Evolutionary conservation across 1,139 yeast species (phyloP).

Genomic region (Candida pseudoviswanathii): DNA sequence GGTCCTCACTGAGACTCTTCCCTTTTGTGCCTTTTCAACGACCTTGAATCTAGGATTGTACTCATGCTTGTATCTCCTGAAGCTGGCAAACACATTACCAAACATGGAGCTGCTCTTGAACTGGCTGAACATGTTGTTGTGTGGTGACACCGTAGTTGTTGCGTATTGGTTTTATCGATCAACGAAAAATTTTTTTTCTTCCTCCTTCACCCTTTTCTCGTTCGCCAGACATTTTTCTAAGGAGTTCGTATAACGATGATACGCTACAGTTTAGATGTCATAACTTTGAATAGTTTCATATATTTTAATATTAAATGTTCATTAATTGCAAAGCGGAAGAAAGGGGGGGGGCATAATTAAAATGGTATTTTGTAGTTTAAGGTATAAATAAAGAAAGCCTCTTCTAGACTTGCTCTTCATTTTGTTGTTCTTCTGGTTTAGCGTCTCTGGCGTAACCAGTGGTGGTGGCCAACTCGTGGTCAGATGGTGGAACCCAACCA

Average conservation of each 20-base stretch:
- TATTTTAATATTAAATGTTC: neutral
- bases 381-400: neutral
- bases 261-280: too few species aligned
- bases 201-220: neutral
- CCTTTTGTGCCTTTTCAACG: conserved; percentile 85
- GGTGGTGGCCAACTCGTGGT: conserved; percentile 32
- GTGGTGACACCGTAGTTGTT: neutral
- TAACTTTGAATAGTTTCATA: neutral
- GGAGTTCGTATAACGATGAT: too few species aligned
- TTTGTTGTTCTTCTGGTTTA: conserved; percentile 21
- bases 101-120: conserved; percentile 3
- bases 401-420: conserved; percentile 21
- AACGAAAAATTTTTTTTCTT: conserved; percentile 3
- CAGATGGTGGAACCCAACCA: conserved; percentile 46
- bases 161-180: neutral
- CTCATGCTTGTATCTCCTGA: conserved; percentile 70
- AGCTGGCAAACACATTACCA: conserved; percentile 2
- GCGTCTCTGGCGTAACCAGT: conserved; percentile 26
- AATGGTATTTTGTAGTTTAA: neutral
- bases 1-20: conserved; percentile 89
- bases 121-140: conserved; percentile 1
- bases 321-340: neutral
- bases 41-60: conserved; percentile 81
- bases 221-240: neutral
- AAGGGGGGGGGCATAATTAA: neutral